phyloP scores from a whole-genome alignment of 2,329 filamentous ascomycete genomes.

The Penicillium sclerotigenum region DNA sequence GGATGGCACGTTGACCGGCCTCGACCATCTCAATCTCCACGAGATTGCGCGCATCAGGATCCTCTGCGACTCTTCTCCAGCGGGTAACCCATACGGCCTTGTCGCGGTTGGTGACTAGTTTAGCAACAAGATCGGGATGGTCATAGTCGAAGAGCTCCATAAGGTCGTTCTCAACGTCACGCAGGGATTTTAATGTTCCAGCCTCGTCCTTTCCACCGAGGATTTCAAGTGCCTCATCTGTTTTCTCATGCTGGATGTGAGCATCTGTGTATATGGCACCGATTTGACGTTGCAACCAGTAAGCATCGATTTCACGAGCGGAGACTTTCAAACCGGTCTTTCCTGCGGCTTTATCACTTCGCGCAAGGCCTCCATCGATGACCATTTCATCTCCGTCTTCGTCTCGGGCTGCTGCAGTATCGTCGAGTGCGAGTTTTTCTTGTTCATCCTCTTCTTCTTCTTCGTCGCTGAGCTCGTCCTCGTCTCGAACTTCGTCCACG shows the following conservation, averaged over 20 bases:
- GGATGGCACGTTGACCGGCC: conserved; percentile 78
- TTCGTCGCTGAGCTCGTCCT: conserved; percentile 65
- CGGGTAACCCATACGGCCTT: conserved; percentile 94
- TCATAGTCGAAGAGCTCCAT: conserved; percentile 99
- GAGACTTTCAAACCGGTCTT: conserved; percentile 60
- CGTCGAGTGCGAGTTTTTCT: conserved; percentile 54
- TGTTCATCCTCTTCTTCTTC: conserved; percentile 69
- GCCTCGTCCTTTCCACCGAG: conserved; percentile 71
- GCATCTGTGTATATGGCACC: conserved; percentile 85
- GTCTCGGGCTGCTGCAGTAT: conserved; percentile 39
- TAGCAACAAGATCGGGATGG: conserved; percentile 86
- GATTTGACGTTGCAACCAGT: conserved; percentile 93
- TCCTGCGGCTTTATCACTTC: conserved; percentile 44
- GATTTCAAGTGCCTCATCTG: conserved; percentile 75
- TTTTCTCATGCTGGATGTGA: conserved; percentile 91
- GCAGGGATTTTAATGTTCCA: conserved; percentile 77
- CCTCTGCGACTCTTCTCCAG: conserved; percentile 76
- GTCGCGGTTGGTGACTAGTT: conserved; percentile 85
- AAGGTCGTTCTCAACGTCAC: conserved; percentile 95
- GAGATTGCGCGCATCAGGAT: conserved; percentile 66
- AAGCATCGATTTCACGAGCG: conserved; percentile 90
- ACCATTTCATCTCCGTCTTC: conserved; percentile 70
- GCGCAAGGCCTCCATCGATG: conserved; percentile 63
- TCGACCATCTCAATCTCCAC: conserved; percentile 90
- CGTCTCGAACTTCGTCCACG: conserved; percentile 81